Percentiles rank a stretch among this genome's conserved stretches.
phyloP scores from a whole-genome alignment of 2,329 filamentous ascomycete species.

The Hypoxylon sp. region DNA sequence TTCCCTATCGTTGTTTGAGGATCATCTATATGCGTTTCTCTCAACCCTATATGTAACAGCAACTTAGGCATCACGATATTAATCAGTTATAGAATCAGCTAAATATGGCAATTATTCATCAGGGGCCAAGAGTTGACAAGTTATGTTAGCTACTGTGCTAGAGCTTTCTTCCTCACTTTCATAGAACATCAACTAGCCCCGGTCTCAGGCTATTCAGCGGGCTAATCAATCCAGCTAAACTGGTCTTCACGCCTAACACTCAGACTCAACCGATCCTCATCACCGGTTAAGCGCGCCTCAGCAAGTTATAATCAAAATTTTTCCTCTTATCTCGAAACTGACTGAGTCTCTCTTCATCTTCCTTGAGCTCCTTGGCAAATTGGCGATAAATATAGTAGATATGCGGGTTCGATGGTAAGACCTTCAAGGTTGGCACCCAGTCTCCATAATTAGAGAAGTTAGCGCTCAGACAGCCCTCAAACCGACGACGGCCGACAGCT shows the following conservation, averaged over 20 bases:
- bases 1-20: background rate
- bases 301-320: constrained; percentile 19
- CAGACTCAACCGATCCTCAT: constrained; percentile 36
- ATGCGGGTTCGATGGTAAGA: too few relatives aligned
- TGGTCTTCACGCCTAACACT: background rate
- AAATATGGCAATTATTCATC: background rate
- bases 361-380: constrained; percentile 8
- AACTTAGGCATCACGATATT: too few relatives aligned
- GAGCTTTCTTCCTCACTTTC: too few relatives aligned
- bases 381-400: constrained; percentile 15
- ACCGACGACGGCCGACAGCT: constrained; percentile 6
- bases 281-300: constrained; percentile 29
- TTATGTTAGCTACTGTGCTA: too few relatives aligned
- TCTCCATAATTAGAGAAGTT: constrained; percentile 20
- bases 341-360: constrained; percentile 11
- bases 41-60: background rate
- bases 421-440: too few relatives aligned
- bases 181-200: too few relatives aligned
- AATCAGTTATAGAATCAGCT: background rate
- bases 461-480: constrained; percentile 12
- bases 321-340: background rate
- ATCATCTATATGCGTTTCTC: background rate
- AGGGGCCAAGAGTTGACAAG: too few relatives aligned
- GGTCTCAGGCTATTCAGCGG: too few relatives aligned
- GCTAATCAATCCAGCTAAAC: constrained; percentile 17